Evolutionary conservation across 345 rosid genomes (phyloP), one percentile per base, ranked within the genome.

Genomic region (Melaleuca quinquenervia): DNA sequence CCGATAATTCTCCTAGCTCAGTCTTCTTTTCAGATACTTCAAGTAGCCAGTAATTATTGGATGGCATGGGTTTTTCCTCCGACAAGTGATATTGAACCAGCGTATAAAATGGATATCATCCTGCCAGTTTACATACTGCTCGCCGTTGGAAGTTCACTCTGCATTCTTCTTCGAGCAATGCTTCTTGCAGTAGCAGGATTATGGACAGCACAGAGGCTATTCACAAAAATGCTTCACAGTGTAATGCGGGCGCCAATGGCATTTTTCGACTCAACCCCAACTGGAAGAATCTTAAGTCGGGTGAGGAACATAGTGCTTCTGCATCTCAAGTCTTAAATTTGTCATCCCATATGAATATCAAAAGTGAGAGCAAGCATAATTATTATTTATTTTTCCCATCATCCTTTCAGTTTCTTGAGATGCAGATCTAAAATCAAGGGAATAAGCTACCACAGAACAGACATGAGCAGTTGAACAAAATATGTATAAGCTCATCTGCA

Each of bases 1-100:
- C 99, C 99, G 5, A 18, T 94, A 86, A 95, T 95, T 87, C 50
- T 96, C 86, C 83, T 96, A 90, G 99, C 99, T 83, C 99, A 96
- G 90, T 91, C 96, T 86, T 91, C 92, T 29, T 96, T 95, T 92
- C 99, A 96, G 90, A 85, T 91, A 83, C 88, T 96, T 41, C 98
- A 96, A 90, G 89, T 95, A 64, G 94, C 94, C 50, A 95, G 99
- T 85, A 96, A 96, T 84, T 96, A 94, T 85, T 96, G 99, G 99
- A 95, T 96, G 94, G 96, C 99, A 82, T 95, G 98, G 98, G 88
- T 95, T 90, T 90, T 93, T 89, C 96, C 99, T 87, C 86, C 99
- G 50, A 91, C 95, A 51, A 89, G 89, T 45, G 93, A 94, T 11
- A 87, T 87, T 21, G 49, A 88, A 84, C 95, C 98, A 85, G 87